phyloP scores from a whole-genome alignment of 345 rosid species.

The Salix viminalis region DNA sequence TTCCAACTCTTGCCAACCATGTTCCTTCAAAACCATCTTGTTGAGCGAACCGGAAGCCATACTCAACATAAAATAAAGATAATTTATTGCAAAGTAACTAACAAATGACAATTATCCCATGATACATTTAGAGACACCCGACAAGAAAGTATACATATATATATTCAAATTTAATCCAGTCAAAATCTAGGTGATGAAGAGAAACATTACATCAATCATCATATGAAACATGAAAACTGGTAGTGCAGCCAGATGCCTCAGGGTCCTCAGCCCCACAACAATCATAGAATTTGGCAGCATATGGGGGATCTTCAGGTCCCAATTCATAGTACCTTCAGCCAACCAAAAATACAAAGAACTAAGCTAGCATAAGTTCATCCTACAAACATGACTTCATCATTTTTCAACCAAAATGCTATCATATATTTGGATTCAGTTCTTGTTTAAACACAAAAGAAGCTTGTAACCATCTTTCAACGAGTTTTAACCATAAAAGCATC shows the following conservation, averaged over 20 bases:
- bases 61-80: too few species aligned
- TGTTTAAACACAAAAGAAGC: too few species aligned
- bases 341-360: constrained; percentile 6
- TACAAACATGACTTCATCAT: not conserved
- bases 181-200: not conserved
- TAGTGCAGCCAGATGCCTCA: constrained; percentile 72
- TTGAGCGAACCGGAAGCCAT: too few species aligned
- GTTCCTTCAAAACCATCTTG: too few species aligned
- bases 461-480: too few species aligned
- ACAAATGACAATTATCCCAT: too few species aligned
- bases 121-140: too few species aligned
- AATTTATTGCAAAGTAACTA: too few species aligned
- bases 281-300: constrained; percentile 87
- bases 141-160: not conserved
- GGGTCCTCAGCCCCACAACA: constrained; percentile 94
- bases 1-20: too few species aligned
- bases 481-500: too few species aligned
- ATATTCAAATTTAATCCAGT: not conserved
- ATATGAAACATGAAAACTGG: constrained; percentile 61
- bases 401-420: not conserved
- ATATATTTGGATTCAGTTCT: too few species aligned
- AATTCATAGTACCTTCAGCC: constrained; percentile 73
- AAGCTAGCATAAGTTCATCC: not conserved
- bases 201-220: constrained; percentile 42
- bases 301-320: constrained; percentile 81